Base-by-base conservation (phyloP, 23 red algal species). In the Agarophyton chilense region DNA sequence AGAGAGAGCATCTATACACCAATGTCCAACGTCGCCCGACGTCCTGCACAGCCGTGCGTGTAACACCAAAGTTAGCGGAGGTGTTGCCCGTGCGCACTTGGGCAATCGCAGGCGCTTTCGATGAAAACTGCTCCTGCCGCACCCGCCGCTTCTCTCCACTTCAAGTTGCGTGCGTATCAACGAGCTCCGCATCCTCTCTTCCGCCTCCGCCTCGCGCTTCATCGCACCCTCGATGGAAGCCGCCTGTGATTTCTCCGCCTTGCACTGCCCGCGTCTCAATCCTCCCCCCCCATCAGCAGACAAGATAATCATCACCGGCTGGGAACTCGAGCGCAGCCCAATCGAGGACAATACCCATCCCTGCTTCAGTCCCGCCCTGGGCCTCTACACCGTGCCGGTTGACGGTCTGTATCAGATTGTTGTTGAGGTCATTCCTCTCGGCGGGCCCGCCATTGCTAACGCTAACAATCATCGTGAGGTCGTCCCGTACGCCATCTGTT, bases 381-480 rank as follows among this genome's bases (percentile, higher is more conserved):
- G 40, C 38, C 38, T 24, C 18, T 89, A 89, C 53, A 89, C 58
- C 28, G 71, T 77, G 7, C 70, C 85, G 2, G 51, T 77, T 13
- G 85, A 89, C 60, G 85, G 85, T 19, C 60, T 89, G n/a, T 89
- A 89, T 39, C 24, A 66, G 28, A 45, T 89, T 10, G 44, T 78
- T 21, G 71, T 89, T 36, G 63, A 89, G 36, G 66, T 89, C 85
- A 89, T 89, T 35, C 85, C 85, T 10, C 39, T 89, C 8, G 73
- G 73, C 10, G 67, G 61, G 21, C 71, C 85, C 38, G 53, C 52
- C 16, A 80, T 80, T 41, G 77, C n/a, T 13, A 33, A 4, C 17
- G 10, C 17, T 2, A 58, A 40, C 3, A 55, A 61, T 60, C 52
- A 49, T n/a, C 85, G 85, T 36, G 51, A 45, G 33, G 43, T 50